phyloP scores from a whole-genome alignment of 1,139 yeast species.

The Schizosaccharomyces versatilis region DNA sequence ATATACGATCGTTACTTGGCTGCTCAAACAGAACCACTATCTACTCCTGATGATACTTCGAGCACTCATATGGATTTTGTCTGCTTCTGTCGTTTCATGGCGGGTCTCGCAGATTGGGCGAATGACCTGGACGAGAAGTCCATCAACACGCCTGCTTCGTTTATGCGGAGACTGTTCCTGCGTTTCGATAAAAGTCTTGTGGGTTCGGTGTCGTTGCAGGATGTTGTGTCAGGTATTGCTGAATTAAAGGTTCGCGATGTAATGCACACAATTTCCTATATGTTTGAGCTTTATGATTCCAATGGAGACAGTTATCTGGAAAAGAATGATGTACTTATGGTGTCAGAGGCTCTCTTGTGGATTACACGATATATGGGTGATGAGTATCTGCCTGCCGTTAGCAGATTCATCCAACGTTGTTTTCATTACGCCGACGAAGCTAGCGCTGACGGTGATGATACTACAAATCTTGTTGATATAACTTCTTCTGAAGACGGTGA shows the following conservation, averaged over 20 bases:
- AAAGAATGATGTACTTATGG: conserved; percentile 56
- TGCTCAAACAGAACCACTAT: conserved; percentile 30
- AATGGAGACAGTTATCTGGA: conserved; percentile 41
- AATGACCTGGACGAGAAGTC: conserved; percentile 1
- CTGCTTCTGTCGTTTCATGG: conserved; percentile 50
- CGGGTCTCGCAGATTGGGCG: conserved; percentile 60
- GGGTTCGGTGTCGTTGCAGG: conserved; percentile 42
- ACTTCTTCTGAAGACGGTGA: conserved; percentile 24
- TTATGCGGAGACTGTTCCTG: conserved; percentile 41
- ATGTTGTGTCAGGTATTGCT: conserved; percentile 54
- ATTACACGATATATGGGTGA: conserved; percentile 39
- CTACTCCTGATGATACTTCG: conserved; percentile 31
- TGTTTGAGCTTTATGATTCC: conserved; percentile 52
- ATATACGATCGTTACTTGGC: conserved; percentile 71
- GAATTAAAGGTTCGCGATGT: conserved; percentile 48
- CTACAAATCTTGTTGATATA: conserved; percentile 1
- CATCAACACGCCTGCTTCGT: conserved; percentile 15
- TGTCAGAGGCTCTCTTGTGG: conserved; percentile 68
- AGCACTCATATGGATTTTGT: conserved; percentile 44
- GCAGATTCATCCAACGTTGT: conserved; percentile 65
- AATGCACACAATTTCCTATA: conserved; percentile 56
- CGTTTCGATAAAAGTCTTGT: conserved; percentile 41
- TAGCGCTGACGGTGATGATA: conserved; percentile 1
- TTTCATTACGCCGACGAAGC: conserved; percentile 50
- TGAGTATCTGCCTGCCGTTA: conserved; percentile 56